These are phyloP conservation scores for Pseudonitzschia pungens DNA, from an alignment of 108 stramenopile genomes.

Conservation along the genomic window DNA sequence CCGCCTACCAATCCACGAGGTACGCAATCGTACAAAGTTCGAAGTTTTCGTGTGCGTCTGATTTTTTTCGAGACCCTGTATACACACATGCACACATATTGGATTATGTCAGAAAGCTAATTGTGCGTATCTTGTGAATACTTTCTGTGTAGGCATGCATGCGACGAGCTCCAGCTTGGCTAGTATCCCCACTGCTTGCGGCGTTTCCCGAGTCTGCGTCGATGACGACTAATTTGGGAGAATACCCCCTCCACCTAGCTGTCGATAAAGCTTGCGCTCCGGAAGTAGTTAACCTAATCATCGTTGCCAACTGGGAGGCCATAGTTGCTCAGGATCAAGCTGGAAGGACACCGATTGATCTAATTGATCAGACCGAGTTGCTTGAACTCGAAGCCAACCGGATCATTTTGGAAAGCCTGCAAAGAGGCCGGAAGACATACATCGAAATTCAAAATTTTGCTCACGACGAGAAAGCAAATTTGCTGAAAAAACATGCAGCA, in stretches of 20 bases:
- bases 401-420: conserved; percentile 36
- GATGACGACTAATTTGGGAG: conserved; percentile 56
- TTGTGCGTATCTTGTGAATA: not conserved
- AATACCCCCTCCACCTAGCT: conserved; percentile 63
- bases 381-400: conserved; percentile 41
- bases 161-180: conserved; percentile 67
- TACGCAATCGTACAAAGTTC: conserved; percentile 35
- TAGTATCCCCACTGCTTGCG: conserved; percentile 58
- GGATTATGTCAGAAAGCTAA: not conserved
- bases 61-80: not conserved
- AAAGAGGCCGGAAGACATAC: conserved; percentile 34
- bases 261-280: conserved; percentile 61
- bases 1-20: conserved; percentile 78
- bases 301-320: conserved; percentile 59
- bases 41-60: not conserved
- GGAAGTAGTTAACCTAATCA: conserved; percentile 61
- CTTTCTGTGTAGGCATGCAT: conserved; percentile 53
- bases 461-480: conserved; percentile 25
- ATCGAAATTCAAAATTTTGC: conserved; percentile 20
- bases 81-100: not conserved
- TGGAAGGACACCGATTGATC: conserved; percentile 66
- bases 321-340: conserved; percentile 72
- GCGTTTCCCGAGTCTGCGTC: conserved; percentile 65
- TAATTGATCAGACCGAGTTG: conserved; percentile 48
- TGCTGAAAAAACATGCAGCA: conserved; percentile 36